Evolutionary conservation across 164 flowering plant species (phyloP), one percentile per base, ranked within the genome.

Genomic region (Magnolia officinalis): DNA sequence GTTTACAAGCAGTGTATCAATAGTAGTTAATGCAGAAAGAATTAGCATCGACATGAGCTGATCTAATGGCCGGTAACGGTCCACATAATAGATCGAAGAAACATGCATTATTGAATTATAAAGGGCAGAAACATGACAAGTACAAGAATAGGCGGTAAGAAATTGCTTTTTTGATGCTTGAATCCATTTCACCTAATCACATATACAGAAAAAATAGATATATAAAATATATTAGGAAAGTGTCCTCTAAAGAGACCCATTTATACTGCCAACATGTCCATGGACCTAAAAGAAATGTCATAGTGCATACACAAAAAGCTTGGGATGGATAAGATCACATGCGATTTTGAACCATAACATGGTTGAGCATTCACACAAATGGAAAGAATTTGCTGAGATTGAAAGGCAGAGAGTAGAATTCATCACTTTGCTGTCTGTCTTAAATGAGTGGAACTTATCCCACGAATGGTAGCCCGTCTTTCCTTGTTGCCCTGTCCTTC

Each of bases 401-500:
- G 89, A 90, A 94, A 16, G 99, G 99, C 72, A 96, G 86, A 9
- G 98, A 89, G 72, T 94, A 94, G 82, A 96, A 96, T 75, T 96
- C 99, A 78, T 91, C 98, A 71, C 93, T 94, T 81, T 87, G 14
- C 88, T 65, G 75, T 96, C 99, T 1, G 82, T 81, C 79, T 90
- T 91, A 85, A 84, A 96, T 5, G 91, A 87, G 16, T 86, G 77
- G 89, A 92, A 96, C 87, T 89, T 92, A 83, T 90, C 95, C 98
- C 98, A 94, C 95, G 94, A 96, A 52, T 91, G 97, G 84, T 84
- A 26, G 88, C 14, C 99, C 99, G 80, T 96, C 99, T 78, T 89
- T 93, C 86, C 96, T 89, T 63, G 26, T 26, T 26, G 29, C 29
- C 2, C 71, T 24, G 69, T 91, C 92, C 72, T 83, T 92, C 55